phyloP scores from a whole-genome alignment of 495 filamentous ascomycete genomes.

The Xylaria longipes region DNA sequence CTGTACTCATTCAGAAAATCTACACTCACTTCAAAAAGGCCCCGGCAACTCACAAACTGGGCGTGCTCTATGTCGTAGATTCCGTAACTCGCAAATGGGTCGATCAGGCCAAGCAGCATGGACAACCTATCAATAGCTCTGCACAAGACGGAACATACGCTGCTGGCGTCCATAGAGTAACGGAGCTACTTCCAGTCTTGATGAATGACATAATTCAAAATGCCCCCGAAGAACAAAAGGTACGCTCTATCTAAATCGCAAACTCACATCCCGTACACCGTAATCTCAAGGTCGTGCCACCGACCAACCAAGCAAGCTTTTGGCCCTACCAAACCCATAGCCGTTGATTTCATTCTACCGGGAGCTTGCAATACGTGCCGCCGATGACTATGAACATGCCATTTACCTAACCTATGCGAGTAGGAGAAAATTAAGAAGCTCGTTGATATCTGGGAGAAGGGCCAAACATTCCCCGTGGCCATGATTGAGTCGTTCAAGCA shows the following conservation, averaged over 20 bases:
- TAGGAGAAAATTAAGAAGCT: slow-evolving; percentile 98
- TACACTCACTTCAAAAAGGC: slow-evolving; percentile 97
- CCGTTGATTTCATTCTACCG: background rate
- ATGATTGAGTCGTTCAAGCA: slow-evolving; percentile 88
- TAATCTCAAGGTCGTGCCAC: slow-evolving; percentile 32
- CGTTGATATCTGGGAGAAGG: slow-evolving; percentile 97
- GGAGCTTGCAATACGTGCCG: slow-evolving; percentile 7
- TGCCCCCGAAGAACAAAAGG: slow-evolving; percentile 96
- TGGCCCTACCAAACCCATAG: background rate
- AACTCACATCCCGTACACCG: slow-evolving; percentile 41
- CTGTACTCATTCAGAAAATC: slow-evolving; percentile 92
- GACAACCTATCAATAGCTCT: slow-evolving; percentile 76
- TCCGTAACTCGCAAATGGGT: slow-evolving; percentile 99
- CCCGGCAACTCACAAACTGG: slow-evolving; percentile 93
- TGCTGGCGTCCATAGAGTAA: slow-evolving; percentile 95
- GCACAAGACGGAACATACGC: slow-evolving; percentile 90
- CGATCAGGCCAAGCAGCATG: slow-evolving; percentile 87
- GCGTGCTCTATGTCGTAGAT: slow-evolving; percentile 99
- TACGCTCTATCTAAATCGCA: slow-evolving; percentile 65
- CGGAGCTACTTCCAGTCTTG: slow-evolving; percentile 86
- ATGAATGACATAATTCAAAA: slow-evolving; percentile 94
- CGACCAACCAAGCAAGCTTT: slow-evolving; percentile 20
- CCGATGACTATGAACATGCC: slow-evolving; percentile 31
- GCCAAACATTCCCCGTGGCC: slow-evolving; percentile 81
- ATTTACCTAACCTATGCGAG: slow-evolving; percentile 51